Evolutionary conservation across 2,329 filamentous ascomycete genomes (phyloP).

Genomic region (Colletotrichum gigasporum): DNA sequence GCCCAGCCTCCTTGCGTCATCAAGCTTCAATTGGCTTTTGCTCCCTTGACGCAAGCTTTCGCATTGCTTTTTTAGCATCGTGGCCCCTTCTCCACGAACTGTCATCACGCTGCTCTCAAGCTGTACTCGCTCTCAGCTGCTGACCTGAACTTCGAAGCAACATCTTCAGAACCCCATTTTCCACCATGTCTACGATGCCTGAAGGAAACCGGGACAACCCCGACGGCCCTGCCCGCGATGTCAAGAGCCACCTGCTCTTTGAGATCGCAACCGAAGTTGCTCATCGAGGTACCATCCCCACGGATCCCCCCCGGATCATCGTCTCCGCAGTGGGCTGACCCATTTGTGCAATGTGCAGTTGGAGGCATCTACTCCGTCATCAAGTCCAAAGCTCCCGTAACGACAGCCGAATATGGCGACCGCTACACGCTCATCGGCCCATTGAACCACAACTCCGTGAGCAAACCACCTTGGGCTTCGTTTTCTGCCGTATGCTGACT

Average conservation of each 20-base stretch:
- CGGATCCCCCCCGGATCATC: constrained; percentile 3
- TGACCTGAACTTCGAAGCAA: not conserved
- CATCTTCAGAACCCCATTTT: constrained; percentile 3
- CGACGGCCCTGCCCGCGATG: constrained; percentile 65
- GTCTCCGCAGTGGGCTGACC: constrained; percentile 36
- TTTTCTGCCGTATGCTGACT: constrained; percentile 12
- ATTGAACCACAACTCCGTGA: constrained; percentile 87
- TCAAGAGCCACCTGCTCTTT: constrained; percentile 95
- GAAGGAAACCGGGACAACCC: constrained; percentile 26
- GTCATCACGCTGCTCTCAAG: not conserved
- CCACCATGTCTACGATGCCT: constrained; percentile 20
- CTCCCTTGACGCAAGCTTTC: not conserved
- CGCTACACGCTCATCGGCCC: constrained; percentile 95
- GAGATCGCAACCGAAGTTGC: constrained; percentile 97
- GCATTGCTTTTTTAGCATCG: constrained; percentile 7
- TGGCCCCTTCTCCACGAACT: not conserved
- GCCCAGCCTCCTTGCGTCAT: constrained; percentile 28
- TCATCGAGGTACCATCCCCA: constrained; percentile 77
- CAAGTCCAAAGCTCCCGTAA: constrained; percentile 98
- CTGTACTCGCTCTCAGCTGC: not conserved
- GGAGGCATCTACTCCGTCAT: constrained; percentile 99
- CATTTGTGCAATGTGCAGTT: constrained; percentile 62
- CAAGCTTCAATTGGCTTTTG: constrained; percentile 7
- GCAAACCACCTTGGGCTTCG: constrained; percentile 40
- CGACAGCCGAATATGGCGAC: constrained; percentile 97